Conservation (phyloP, 352 stramenopile genomes). For the Globisporangium ultimum region DNA sequence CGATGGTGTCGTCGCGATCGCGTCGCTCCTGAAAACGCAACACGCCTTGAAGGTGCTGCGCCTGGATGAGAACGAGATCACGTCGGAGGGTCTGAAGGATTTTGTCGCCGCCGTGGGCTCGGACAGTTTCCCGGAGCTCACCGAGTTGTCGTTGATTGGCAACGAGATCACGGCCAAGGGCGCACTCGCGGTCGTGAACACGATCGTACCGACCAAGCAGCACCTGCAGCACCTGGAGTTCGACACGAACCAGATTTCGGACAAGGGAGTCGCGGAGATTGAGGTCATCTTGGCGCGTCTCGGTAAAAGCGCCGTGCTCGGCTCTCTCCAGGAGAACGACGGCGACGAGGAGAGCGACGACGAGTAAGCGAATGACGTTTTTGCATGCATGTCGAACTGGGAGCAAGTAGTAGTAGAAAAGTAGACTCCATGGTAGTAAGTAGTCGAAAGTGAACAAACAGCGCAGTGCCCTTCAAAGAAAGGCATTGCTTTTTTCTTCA, state of each 20-base stretch:
- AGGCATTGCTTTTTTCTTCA: too few relatives aligned
- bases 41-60: constrained; percentile 52
- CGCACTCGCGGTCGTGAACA: constrained; percentile 51
- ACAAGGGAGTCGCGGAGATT: constrained; percentile 51
- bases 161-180: constrained; percentile 81
- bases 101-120: constrained; percentile 28
- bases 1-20: constrained; percentile 62
- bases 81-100: constrained; percentile 42
- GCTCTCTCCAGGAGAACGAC: constrained; percentile 82
- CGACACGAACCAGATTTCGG: constrained; percentile 75
- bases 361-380: background rate
- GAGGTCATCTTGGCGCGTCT: constrained; percentile 34
- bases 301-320: constrained; percentile 54
- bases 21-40: constrained; percentile 52
- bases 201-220: constrained; percentile 37
- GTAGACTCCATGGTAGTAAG: too few relatives aligned
- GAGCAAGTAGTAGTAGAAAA: too few relatives aligned
- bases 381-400: too few relatives aligned
- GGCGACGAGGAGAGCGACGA: constrained; percentile 64
- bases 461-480: too few relatives aligned
- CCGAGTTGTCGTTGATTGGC: constrained; percentile 55
- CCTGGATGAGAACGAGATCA: constrained; percentile 83
- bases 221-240: constrained; percentile 47
- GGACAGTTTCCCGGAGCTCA: constrained; percentile 30
- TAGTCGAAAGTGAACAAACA: too few relatives aligned